Evolutionary conservation across 345 rosid species (phyloP), one percentile per base, ranked within the genome.

Genomic region (Hypericum perforatum): DNA sequence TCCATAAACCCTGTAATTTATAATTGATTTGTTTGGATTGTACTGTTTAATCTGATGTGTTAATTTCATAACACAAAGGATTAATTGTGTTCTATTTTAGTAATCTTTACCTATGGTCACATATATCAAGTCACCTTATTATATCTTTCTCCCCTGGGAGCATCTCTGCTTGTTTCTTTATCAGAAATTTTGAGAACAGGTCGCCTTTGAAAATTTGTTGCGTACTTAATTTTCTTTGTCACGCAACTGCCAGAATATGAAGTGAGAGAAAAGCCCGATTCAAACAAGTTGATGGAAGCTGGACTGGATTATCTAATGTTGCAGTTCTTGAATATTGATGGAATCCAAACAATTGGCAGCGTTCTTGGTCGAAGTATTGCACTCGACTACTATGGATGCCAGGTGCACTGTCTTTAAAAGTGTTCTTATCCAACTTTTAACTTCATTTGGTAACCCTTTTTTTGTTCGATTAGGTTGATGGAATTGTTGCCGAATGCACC

Each of bases 331-430:
- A 81, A 85, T 56, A 76, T 74, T 62, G 98, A 88, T 45, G 96
- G 96, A 54, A 87, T 92, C 46, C 84, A 96, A 54, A 88, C 74
- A 46, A 88, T 92, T 53, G 95, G 98, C 10, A 81, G 96, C 66
- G 96, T 92, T 62, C 94, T 88, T 16, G 98, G 96, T 55, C 98
- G 81, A 77, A 88, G 98, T 56, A 83, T 92, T 53, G 98, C 98
- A 46, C 86, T 92, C 15, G 98, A 92, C 67, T 80, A 92, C 76
- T 92, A 92, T 63, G 96, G 86, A 32, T 88, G 96, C 50, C 98
- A 92, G 96, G 98, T 63, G 62, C 39, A 6, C n/a, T 32, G 29
- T 7, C 37, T 37, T 14, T 13, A 16, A 5, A 37, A 70, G 37
- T 29, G 16, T 60, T 39, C 14, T 46, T 46, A 10, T 32, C 29